Percentiles rank a stretch among this genome's conserved stretches.
These are phyloP conservation scores for Phylloporus scabripes DNA, from an alignment of 768 basidiomycete genomes.

Conservation along the genomic window DNA sequence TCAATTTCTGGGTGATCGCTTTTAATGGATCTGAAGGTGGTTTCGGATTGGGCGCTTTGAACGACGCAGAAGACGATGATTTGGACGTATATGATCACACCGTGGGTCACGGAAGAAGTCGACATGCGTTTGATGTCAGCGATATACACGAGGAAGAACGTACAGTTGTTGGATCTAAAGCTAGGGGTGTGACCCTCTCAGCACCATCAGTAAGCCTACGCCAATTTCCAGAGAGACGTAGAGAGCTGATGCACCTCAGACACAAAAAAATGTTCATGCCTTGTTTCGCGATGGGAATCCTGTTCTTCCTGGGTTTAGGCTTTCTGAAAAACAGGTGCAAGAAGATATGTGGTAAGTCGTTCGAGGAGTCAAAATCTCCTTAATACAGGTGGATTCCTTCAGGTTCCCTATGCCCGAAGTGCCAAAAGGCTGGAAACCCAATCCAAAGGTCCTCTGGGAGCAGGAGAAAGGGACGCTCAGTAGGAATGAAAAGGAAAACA, in stretches of 20 bases:
- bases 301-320: constrained; percentile 69
- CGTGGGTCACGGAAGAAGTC: constrained; percentile 34
- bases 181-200: constrained; percentile 1
- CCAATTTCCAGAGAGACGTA: not conserved
- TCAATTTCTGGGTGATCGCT: not conserved
- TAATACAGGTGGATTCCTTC: constrained; percentile 12
- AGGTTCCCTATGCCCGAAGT: constrained; percentile 86
- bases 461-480: constrained; percentile 32
- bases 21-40: constrained; percentile 48
- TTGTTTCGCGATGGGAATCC: constrained; percentile 71
- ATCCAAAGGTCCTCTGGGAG: constrained; percentile 76
- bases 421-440: constrained; percentile 79
- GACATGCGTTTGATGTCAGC: constrained; percentile 59
- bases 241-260: constrained; percentile 21
- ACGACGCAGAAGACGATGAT: constrained; percentile 94
- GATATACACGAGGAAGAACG: constrained; percentile 63
- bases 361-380: constrained; percentile 8
- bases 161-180: constrained; percentile 36
- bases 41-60: constrained; percentile 84
- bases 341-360: constrained; percentile 62
- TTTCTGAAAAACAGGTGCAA: constrained; percentile 59
- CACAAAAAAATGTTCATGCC: constrained; percentile 1
- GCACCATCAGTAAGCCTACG: constrained; percentile 10
- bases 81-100: constrained; percentile 70
- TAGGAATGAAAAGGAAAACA: constrained; percentile 42